These are phyloP conservation scores for Ophiostoma sp. DNA, from an alignment of 2,329 filamentous ascomycete species.

Conservation along the genomic window DNA sequence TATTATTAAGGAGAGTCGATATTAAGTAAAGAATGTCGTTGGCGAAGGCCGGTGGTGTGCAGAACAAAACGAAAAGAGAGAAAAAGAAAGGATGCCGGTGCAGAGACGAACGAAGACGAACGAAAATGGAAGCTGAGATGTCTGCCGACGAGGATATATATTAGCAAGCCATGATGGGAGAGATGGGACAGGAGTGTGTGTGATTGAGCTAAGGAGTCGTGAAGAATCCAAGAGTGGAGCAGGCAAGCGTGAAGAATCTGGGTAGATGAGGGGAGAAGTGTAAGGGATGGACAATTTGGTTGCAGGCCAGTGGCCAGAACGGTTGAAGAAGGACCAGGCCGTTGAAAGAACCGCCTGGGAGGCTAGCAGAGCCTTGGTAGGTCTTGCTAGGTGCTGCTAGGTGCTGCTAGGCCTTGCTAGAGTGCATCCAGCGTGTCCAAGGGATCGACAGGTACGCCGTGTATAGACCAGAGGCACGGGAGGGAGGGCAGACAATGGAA, in stretches of 20 bases:
- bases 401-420: not conserved
- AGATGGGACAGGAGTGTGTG: not conserved
- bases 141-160: constrained; percentile 35
- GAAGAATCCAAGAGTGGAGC: constrained; percentile 18
- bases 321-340: constrained; percentile 12
- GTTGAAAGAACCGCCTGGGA: constrained; percentile 11
- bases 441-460: constrained; percentile 8
- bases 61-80: constrained; percentile 32
- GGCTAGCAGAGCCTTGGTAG: not conserved
- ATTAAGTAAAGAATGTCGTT: constrained; percentile 53
- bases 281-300: constrained; percentile 5
- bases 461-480: not conserved
- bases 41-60: constrained; percentile 46
- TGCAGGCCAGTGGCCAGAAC: not conserved
- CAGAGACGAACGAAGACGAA: constrained; percentile 30
- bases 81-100: constrained; percentile 27
- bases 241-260: constrained; percentile 20
- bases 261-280: constrained; percentile 8
- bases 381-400: too few species aligned
- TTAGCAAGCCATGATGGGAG: constrained; percentile 23
- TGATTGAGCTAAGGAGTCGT: constrained; percentile 3
- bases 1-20: constrained; percentile 59
- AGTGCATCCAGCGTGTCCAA: not conserved
- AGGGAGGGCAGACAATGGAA: constrained; percentile 11
- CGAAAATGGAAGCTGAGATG: constrained; percentile 35